Base-by-base conservation (phyloP, 2,329 filamentous ascomycete species). In the Nannizziopsis barbatae region DNA sequence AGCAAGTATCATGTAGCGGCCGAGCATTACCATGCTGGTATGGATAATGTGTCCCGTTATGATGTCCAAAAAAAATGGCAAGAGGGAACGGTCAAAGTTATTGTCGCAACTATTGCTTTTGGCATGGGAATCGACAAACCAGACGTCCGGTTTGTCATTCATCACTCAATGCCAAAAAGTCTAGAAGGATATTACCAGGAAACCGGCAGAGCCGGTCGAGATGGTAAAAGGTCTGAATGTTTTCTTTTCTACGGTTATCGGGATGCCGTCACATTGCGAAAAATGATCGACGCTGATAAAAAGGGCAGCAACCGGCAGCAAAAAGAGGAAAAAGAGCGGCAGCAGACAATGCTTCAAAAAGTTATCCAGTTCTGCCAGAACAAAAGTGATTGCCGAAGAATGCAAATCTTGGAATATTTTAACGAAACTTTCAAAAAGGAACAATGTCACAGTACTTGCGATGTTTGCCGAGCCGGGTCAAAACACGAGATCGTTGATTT, bases 41-140 rank as follows among this genome's bases (percentile, higher is more conserved):
- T 98, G 67, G 70, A 79, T 1, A 63, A 83, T 0, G 69, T 75
- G 3, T 77, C 84, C 45, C 90, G 90, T 62, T 73, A 75, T 1
- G 63, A 74, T 5, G 76, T 92, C 3, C 90, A 96, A 64, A 76
- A 76, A 52, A 66, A 80, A 27, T 98, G 92, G 92, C 92, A 98
- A 64, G 71, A 69, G 38, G 87, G 88, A 5, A 69, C 73, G 45
- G 77, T 83, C 58, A 84, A 95, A 56, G 85, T 98, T 31, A 93
- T 98, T 38, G 92, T 98, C 43, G 93, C 92, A 15, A 98, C 92
- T 0, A 96, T 98, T 64, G 92, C 92, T 18, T 98, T 98, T 62
- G 92, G 92, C 5, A 98, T 98, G 92, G 92, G 92, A n/a, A 98
- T 98, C 55, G 92, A 98, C 71, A 98, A 98, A 65, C 79, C 89